Conservation (phyloP, 1,284 basidiomycete species). For the Pholiota adiposa region DNA sequence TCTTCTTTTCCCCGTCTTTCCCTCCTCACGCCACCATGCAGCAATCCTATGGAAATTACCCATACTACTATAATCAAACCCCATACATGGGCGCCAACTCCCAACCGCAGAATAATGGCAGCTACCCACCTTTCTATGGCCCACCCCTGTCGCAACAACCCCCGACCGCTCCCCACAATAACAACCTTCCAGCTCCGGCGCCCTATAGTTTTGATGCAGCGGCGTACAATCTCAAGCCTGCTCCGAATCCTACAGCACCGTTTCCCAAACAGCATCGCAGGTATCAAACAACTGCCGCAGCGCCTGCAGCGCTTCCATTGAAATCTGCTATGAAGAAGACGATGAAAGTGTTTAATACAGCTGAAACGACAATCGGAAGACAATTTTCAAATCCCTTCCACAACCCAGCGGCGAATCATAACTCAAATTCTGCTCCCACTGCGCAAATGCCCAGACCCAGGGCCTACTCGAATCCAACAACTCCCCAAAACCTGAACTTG, state of each 20-base stretch:
- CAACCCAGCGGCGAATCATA: constrained; percentile 15
- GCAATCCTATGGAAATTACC: constrained; percentile 30
- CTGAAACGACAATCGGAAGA: constrained; percentile 27
- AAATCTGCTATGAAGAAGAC: constrained; percentile 66
- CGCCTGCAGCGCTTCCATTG: constrained; percentile 35
- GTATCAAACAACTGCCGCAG: constrained; percentile 14
- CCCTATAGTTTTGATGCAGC: constrained; percentile 33
- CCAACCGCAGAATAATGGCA: constrained; percentile 29
- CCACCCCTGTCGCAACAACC: constrained; percentile 18
- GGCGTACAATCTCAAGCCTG: constrained; percentile 25
- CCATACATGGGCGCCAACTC: constrained; percentile 25
- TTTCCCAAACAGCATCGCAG: constrained; percentile 12
- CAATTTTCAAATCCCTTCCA: constrained; percentile 33
- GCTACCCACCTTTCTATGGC: constrained; percentile 36
- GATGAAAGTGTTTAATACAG: constrained; percentile 27
- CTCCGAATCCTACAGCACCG: constrained; percentile 30
- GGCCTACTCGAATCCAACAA: constrained; percentile 32
- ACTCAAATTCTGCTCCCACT: constrained; percentile 6
- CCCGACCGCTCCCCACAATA: constrained; percentile 21
- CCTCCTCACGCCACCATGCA: constrained; percentile 33
- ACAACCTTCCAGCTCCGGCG: constrained; percentile 31
- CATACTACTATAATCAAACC: constrained; percentile 37
- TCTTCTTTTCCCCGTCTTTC: no score
- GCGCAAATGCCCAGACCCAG: constrained; percentile 25
- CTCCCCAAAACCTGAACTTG: constrained; percentile 22